Conservation (phyloP, 2,329 filamentous ascomycete species). For the Chrysoporthe deuterocubensis region DNA sequence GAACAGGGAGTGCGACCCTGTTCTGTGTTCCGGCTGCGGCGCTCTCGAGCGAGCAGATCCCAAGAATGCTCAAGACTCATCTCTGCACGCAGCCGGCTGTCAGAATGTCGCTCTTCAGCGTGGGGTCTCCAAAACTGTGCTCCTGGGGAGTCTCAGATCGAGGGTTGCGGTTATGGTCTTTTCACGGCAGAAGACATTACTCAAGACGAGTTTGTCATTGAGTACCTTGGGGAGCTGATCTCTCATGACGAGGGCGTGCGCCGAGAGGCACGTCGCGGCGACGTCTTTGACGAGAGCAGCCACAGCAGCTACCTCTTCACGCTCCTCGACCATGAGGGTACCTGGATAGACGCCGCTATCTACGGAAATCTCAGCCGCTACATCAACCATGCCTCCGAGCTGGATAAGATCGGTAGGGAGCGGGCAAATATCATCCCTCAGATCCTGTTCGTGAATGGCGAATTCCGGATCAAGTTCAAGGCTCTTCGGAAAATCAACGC, state of each 20-base stretch:
- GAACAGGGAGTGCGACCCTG: constrained; percentile 80
- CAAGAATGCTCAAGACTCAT: constrained; percentile 63
- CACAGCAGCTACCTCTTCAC: constrained; percentile 69
- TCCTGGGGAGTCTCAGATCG: constrained; percentile 73
- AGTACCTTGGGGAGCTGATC: constrained; percentile 81
- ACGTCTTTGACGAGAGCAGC: constrained; percentile 65
- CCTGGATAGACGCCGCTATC: constrained; percentile 76
- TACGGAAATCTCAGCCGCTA: constrained; percentile 83
- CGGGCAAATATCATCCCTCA: constrained; percentile 64
- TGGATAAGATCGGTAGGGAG: constrained; percentile 47
- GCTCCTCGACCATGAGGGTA: constrained; percentile 61
- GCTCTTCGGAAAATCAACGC: constrained; percentile 68
- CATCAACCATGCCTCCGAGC: constrained; percentile 74
- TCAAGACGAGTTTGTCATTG: constrained; percentile 73
- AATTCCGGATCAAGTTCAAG: constrained; percentile 76
- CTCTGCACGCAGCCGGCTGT: constrained; percentile 63
- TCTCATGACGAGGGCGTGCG: constrained; percentile 71
- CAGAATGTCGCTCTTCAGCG: constrained; percentile 75
- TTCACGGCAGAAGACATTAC: constrained; percentile 71
- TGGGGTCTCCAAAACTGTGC: constrained; percentile 64
- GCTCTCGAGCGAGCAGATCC: constrained; percentile 71
- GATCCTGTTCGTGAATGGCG: constrained; percentile 74
- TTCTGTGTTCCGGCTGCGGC: constrained; percentile 73
- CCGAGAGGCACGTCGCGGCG: constrained; percentile 63
- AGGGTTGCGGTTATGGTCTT: constrained; percentile 73